Conservation (phyloP, 1,284 basidiomycete genomes). For the Ganoderma multipileum region DNA sequence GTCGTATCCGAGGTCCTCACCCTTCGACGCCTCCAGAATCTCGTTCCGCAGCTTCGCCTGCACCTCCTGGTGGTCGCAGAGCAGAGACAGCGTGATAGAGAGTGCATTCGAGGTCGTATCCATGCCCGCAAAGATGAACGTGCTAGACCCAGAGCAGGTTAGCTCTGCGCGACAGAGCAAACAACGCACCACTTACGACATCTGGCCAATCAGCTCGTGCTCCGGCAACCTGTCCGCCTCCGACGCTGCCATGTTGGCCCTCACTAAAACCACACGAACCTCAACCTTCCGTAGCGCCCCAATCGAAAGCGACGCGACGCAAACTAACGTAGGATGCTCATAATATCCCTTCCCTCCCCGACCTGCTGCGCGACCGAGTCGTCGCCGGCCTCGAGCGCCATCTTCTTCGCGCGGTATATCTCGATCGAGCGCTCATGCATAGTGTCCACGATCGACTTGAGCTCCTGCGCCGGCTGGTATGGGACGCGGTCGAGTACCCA, state of each 20-base stretch:
- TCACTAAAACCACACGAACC: slow-evolving; percentile 18
- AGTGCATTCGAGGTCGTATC: slow-evolving; percentile 65
- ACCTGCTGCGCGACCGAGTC: slow-evolving; percentile 35
- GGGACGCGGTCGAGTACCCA: slow-evolving; percentile 29
- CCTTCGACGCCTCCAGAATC: slow-evolving; percentile 37
- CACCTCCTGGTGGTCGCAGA: slow-evolving; percentile 54
- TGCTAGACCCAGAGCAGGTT: not conserved
- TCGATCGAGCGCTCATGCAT: slow-evolving; percentile 25
- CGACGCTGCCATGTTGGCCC: slow-evolving; percentile 29
- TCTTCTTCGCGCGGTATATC: slow-evolving; percentile 35
- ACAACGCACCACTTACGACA: slow-evolving; percentile 29
- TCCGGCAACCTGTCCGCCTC: slow-evolving; percentile 35
- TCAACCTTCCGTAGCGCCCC: too few species aligned
- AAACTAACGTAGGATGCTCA: slow-evolving; percentile 40
- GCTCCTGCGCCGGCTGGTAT: slow-evolving; percentile 20
- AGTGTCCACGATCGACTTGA: slow-evolving; percentile 29
- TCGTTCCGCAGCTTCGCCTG: slow-evolving; percentile 66
- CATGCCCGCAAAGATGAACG: slow-evolving; percentile 57
- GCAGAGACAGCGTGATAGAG: slow-evolving; percentile 70
- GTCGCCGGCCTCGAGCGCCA: slow-evolving; percentile 36
- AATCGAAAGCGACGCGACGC: too few species aligned
- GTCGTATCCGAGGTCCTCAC: slow-evolving; percentile 22
- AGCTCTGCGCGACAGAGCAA: not conserved
- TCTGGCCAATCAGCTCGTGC: slow-evolving; percentile 34
- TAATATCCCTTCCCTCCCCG: slow-evolving; percentile 40